phyloP scores from a whole-genome alignment of 768 basidiomycete genomes.

The Suillus subalutaceus region DNA sequence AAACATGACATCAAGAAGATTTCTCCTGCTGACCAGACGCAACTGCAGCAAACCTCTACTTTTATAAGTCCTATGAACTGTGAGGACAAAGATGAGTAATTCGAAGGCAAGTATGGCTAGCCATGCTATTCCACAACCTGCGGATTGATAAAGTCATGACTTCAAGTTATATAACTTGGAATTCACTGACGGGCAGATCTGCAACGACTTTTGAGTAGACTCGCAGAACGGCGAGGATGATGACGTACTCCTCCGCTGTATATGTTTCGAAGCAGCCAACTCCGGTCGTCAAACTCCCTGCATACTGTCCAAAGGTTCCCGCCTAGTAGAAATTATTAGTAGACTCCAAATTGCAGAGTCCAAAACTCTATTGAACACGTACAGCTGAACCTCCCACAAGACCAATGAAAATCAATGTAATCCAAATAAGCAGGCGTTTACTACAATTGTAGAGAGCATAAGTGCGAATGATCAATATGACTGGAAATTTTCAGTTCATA shows the following conservation, averaged over 20 bases:
- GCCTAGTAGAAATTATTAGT: background rate
- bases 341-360: background rate
- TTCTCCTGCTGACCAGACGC: conserved; percentile 23
- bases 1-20: conserved; percentile 45
- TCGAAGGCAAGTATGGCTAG: conserved; percentile 57
- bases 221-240: background rate
- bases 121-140: conserved; percentile 44
- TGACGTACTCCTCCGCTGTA: background rate
- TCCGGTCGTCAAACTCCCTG: background rate
- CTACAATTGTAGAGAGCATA: conserved; percentile 53
- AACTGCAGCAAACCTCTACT: conserved; percentile 28
- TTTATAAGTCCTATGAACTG: conserved; percentile 46
- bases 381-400: conserved; percentile 41
- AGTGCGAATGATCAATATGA: conserved; percentile 49
- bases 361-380: conserved; percentile 21
- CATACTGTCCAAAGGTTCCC: background rate
- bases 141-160: background rate
- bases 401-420: conserved; percentile 36
- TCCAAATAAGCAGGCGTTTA: conserved; percentile 37
- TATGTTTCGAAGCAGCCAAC: background rate
- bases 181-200: background rate
- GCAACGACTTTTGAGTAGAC: background rate
- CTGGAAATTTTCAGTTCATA: conserved; percentile 23
- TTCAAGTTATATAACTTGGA: background rate
- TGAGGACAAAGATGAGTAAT: conserved; percentile 47